Base-by-base conservation (phyloP, 116 monocot species). In the Dioscorea cayenensis region DNA sequence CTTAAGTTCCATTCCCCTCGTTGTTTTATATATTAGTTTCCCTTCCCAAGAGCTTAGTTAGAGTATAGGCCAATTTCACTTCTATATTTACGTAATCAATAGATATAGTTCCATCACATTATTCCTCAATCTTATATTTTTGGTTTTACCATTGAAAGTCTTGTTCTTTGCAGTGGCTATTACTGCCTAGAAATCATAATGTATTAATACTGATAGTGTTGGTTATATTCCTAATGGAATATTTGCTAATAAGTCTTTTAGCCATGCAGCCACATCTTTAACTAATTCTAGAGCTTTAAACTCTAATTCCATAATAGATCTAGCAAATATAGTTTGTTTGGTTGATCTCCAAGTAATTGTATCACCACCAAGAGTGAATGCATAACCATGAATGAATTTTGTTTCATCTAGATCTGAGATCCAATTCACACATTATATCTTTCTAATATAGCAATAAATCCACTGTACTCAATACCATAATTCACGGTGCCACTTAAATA, bases 401-500 rank as follows among this genome's bases (percentile, higher is more conserved):
- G 22, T 52, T 5, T 69, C 69, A 14, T 17, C 7, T 13, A 13
- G 27, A 69, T 69, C 50, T 14, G 69, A 21, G 11, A 69, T 69
- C 69, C n/a, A 69, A 51, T 69, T 69, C 1, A 43, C 69, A 51
- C 50, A 25, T 23, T 51, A 27, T 69, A 69, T 6, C 69, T 23
- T 25, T 69, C 69, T 38, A 69, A 22, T 27, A 67, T 38, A 67
- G 36, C n/a, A 8, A 38, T n/a, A 29, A 67, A 67, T 43, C 67
- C 67, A 38, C 48, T 67, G 43, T 67, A 37, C 5, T 11, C 2
- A 32, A 67, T 10, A 20, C 17, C 36, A 67, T 67, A 67, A 19
- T 67, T 29, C 4, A 37, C 14, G 29, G 36, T 67, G 5, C 37
- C 32, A n/a, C 18, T 66, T 16, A 66, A 36, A 66, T 66, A 66